Percentiles rank a stretch among this genome's conserved stretches.
phyloP scores from a whole-genome alignment of 129 eudicot genomes.

The Tagetes patula region DNA sequence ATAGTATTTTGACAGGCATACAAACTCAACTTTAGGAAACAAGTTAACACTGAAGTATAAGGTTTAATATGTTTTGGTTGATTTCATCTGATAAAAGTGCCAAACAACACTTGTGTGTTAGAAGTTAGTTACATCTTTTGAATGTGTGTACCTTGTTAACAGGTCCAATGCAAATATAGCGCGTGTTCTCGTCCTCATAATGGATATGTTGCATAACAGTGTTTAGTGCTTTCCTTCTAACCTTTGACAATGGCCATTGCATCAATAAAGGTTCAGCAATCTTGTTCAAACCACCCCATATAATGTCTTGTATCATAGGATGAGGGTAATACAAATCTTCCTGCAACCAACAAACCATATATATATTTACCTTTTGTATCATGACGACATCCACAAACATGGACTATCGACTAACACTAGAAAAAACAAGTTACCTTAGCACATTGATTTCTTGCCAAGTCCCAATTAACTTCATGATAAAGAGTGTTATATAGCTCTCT shows the following conservation, averaged over 20 bases:
- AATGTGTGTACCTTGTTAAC: constrained; percentile 56
- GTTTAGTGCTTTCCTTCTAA: constrained; percentile 58
- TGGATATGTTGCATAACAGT: constrained; percentile 64
- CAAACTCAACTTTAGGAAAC: too few relatives aligned
- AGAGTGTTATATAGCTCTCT: constrained; percentile 48
- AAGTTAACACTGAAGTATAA: too few relatives aligned
- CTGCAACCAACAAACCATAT: constrained; percentile 36
- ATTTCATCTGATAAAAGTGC: too few relatives aligned
- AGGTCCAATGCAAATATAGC: constrained; percentile 70
- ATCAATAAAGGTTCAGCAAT: constrained; percentile 56
- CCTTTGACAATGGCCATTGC: constrained; percentile 63
- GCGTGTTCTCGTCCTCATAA: constrained; percentile 67
- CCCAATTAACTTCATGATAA: constrained; percentile 57
- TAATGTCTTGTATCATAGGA: constrained; percentile 63
- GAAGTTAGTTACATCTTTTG: neutral
- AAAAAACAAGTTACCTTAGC: constrained; percentile 41
- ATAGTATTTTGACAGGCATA: too few relatives aligned
- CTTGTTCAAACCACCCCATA: constrained; percentile 58
- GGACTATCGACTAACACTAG: neutral
- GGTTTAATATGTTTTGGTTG: too few relatives aligned
- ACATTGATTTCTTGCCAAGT: constrained; percentile 54
- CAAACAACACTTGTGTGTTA: neutral
- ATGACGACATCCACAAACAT: neutral
- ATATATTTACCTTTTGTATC: neutral
- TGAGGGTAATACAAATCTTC: constrained; percentile 82